These are phyloP conservation scores for Ophiosphaerella narmari DNA, from an alignment of 2,329 filamentous ascomycete species.

Conservation along the genomic window DNA sequence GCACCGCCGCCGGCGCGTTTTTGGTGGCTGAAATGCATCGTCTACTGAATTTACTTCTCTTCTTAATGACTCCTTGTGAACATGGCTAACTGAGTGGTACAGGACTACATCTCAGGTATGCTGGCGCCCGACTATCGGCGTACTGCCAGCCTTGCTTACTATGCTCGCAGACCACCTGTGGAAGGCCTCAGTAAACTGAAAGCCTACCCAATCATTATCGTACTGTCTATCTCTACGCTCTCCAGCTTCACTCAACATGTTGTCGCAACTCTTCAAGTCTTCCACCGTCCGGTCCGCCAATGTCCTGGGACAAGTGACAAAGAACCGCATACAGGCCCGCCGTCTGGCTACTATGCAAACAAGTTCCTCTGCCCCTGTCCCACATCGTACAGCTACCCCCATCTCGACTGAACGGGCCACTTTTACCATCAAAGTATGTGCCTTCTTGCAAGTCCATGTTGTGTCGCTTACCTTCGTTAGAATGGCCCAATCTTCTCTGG, in stretches of 20 bases:
- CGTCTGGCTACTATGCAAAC: conserved; percentile 70
- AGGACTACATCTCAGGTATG: conserved; percentile 70
- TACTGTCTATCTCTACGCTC: conserved; percentile 15
- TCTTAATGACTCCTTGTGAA: conserved; percentile 7
- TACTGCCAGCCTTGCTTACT: conserved; percentile 30
- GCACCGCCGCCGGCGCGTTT: conserved; percentile 13
- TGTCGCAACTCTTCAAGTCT: conserved; percentile 60
- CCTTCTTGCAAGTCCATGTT: conserved; percentile 5
- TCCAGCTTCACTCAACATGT: conserved; percentile 52
- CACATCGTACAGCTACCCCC: conserved; percentile 65
- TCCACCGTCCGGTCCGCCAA: conserved; percentile 50
- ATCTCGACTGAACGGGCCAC: conserved; percentile 80
- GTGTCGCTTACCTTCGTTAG: conserved; percentile 53
- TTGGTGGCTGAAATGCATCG: conserved; percentile 9
- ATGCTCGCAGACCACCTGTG: conserved; percentile 63
- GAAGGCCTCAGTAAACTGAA: conserved; percentile 69
- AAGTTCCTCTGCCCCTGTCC: conserved; percentile 70
- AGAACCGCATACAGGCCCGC: conserved; percentile 51
- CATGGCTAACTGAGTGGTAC: conserved; percentile 42
- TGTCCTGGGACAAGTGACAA: conserved; percentile 54
- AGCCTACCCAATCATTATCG: conserved; percentile 23
- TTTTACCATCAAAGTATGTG: conserved; percentile 84
- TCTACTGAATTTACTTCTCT: conserved; percentile 6
- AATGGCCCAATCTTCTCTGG: conserved; percentile 96
- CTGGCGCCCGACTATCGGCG: conserved; percentile 19